These are phyloP conservation scores for Dalbergia cochinchinensis DNA, from an alignment of 306 rosid species.

Conservation along the genomic window DNA sequence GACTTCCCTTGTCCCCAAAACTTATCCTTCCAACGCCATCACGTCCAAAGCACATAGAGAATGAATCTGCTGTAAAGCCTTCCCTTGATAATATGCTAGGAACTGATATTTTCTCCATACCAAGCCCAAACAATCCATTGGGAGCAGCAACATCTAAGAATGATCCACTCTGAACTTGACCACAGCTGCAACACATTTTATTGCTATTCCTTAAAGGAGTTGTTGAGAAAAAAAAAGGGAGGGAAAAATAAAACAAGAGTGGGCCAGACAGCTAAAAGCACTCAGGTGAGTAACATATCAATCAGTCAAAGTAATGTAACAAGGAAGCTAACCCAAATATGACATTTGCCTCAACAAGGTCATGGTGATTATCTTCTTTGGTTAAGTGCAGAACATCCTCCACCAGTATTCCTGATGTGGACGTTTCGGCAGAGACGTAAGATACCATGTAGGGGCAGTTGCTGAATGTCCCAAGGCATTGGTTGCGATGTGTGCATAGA, in stretches of 20 bases:
- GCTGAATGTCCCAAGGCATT: constrained; percentile 67
- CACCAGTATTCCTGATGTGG: constrained; percentile 81
- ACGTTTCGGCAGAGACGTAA: constrained; percentile 86
- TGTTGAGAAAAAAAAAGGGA: neutral
- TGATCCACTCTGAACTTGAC: constrained; percentile 93
- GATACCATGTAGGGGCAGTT: constrained; percentile 92
- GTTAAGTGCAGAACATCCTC: constrained; percentile 87
- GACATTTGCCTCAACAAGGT: constrained; percentile 72
- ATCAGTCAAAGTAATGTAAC: constrained; percentile 21
- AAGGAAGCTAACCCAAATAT: constrained; percentile 82
- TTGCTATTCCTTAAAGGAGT: constrained; percentile 5
- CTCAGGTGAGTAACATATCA: neutral
- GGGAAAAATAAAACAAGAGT: constrained; percentile 3
- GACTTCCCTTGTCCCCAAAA: constrained; percentile 93
- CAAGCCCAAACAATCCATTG: constrained; percentile 94
- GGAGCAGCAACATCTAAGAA: constrained; percentile 95
- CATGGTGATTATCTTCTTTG: constrained; percentile 63
- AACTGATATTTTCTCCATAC: constrained; percentile 97
- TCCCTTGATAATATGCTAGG: constrained; percentile 89
- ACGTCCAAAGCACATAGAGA: constrained; percentile 94
- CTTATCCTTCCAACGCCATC: constrained; percentile 93
- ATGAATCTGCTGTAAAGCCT: constrained; percentile 85
- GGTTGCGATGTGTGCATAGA: constrained; percentile 67
- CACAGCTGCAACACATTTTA: constrained; percentile 70
- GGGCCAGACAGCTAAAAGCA: constrained; percentile 24